These are phyloP conservation scores for Neobulgaria alba DNA, from an alignment of 2,329 filamentous ascomycete genomes.

Conservation along the genomic window DNA sequence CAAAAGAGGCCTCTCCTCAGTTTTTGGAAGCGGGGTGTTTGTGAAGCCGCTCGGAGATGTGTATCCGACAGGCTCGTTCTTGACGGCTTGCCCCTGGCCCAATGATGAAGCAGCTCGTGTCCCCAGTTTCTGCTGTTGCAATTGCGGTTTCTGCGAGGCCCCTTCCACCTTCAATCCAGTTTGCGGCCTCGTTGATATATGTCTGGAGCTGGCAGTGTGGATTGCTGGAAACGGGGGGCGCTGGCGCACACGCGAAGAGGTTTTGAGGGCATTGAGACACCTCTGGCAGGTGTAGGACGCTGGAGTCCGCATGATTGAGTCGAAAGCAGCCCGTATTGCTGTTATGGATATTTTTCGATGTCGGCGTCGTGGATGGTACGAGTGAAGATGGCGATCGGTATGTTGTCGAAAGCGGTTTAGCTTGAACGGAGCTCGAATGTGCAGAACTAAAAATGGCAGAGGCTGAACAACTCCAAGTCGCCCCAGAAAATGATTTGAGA, in stretches of 20 bases:
- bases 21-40: conserved; percentile 16
- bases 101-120: conserved; percentile 18
- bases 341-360: too few species aligned
- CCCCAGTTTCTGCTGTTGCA: conserved; percentile 9
- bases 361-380: too few species aligned
- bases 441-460: too few species aligned
- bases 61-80: conserved; percentile 20
- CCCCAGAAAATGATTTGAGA: conserved; percentile 18
- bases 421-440: too few species aligned
- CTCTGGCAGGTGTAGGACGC: conserved; percentile 26
- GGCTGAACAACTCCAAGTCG: too few species aligned
- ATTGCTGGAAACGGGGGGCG: conserved; percentile 9
- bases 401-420: conserved; percentile 10
- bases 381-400: conserved; percentile 1
- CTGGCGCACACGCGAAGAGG: conserved; percentile 11
- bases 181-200: conserved; percentile 17
- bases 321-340: not conserved
- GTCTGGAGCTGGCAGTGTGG: conserved; percentile 14
- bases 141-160: conserved; percentile 8
- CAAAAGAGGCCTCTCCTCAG: conserved; percentile 22
- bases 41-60: conserved; percentile 16
- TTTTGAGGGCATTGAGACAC: conserved; percentile 24
- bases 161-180: conserved; percentile 12
- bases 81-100: conserved; percentile 18
- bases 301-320: conserved; percentile 19